phyloP scores from a whole-genome alignment of 805 yeast species.

The Cyberlindnera lachancei region DNA sequence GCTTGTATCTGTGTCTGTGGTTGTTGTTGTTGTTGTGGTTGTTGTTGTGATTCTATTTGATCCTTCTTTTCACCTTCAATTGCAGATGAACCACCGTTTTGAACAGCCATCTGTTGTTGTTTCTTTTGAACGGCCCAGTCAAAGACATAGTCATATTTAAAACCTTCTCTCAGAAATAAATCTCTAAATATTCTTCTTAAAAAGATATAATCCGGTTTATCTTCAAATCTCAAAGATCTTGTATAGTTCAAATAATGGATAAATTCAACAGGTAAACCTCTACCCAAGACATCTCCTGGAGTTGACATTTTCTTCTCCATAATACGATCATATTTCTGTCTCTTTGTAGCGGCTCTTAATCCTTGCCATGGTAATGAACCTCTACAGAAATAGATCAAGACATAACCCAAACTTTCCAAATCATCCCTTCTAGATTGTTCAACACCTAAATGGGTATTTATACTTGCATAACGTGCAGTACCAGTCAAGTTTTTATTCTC shows the following conservation, averaged over 20 bases:
- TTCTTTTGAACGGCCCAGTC: conserved; percentile 93
- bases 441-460: conserved; percentile 93
- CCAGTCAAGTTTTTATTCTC: conserved; percentile 96
- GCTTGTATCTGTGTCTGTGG: conserved; percentile 10
- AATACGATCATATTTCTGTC: conserved; percentile 94
- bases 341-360: conserved; percentile 90
- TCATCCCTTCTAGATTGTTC: conserved; percentile 97
- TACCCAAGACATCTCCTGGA: conserved; percentile 75
- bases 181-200: conserved; percentile 87
- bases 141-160: conserved; percentile 87
- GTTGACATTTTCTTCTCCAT: conserved; percentile 93
- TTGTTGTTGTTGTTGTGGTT: conserved; percentile 9
- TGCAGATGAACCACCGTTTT: conserved; percentile 13
- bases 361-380: conserved; percentile 99
- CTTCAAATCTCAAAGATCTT: conserved; percentile 87
- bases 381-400: conserved; percentile 85
- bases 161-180: conserved; percentile 78
- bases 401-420: conserved; percentile 90
- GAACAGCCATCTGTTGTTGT: conserved; percentile 36
- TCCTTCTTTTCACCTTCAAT: conserved; percentile 5
- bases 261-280: conserved; percentile 89
- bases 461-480: conserved; percentile 93
- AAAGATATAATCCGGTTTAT: conserved; percentile 89
- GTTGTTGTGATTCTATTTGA: conserved; percentile 10
- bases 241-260: conserved; percentile 80